Percentiles rank a stretch among this genome's conserved stretches.
These are phyloP conservation scores for Trifolium dubium DNA, from an alignment of 306 rosid species.

Conservation along the genomic window DNA sequence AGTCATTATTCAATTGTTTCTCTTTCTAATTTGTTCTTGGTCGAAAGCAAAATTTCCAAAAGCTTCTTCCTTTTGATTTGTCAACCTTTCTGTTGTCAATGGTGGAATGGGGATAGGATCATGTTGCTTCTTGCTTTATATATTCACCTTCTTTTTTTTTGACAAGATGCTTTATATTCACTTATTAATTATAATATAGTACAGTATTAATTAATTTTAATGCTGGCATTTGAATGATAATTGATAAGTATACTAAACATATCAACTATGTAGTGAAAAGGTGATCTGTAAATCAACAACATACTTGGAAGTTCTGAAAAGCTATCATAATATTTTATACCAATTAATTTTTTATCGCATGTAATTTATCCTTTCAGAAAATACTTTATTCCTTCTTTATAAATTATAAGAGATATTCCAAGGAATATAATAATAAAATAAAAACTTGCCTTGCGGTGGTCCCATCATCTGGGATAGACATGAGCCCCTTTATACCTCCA, in stretches of 20 bases:
- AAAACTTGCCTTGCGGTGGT: slow-evolving; percentile 63
- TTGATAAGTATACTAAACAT: slow-evolving; percentile 23
- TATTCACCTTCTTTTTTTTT: no score
- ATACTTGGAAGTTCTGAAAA: slow-evolving; percentile 39
- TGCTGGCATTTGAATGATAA: slow-evolving; percentile 26
- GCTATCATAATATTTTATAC: slow-evolving; percentile 1
- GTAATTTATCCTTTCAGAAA: slow-evolving; percentile 18
- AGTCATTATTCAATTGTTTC: background rate
- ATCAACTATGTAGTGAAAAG: slow-evolving; percentile 24
- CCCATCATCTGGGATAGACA: slow-evolving; percentile 95
- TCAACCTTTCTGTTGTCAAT: no score
- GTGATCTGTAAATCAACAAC: slow-evolving; percentile 17
- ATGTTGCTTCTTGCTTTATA: slow-evolving; percentile 9
- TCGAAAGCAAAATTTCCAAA: background rate
- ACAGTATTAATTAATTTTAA: background rate
- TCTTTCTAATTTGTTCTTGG: background rate
- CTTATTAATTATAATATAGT: background rate
- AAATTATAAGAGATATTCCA: background rate
- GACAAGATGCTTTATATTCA: background rate
- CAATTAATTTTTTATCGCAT: slow-evolving; percentile 7
- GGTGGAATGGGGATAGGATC: background rate
- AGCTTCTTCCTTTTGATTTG: slow-evolving; percentile 11
- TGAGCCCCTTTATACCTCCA: slow-evolving; percentile 97
- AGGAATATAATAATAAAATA: background rate
- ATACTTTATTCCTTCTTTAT: slow-evolving; percentile 4